A percentile compares a stretch with the other conserved stretches of the same genome.
These are phyloP conservation scores for Pseudozyma sp. DNA, from an alignment of 1,284 basidiomycete species.

Conservation along the genomic window DNA sequence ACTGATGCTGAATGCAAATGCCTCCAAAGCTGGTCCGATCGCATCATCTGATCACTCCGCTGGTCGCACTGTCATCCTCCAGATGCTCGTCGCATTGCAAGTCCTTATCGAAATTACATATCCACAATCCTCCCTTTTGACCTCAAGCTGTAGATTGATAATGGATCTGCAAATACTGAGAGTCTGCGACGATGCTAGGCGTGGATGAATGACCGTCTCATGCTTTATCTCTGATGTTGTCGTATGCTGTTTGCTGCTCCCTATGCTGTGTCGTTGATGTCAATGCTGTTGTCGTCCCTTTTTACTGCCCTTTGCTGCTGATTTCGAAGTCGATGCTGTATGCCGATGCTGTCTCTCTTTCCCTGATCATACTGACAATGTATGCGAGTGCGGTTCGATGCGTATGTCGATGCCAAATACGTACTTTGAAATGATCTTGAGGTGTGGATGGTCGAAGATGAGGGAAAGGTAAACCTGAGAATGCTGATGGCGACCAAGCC, in stretches of 20 bases:
- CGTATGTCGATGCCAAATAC: slow-evolving; percentile 22
- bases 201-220: neutral
- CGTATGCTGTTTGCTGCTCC: neutral
- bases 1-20: too few species aligned
- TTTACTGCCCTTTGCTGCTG: neutral
- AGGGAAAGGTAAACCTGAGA: slow-evolving; percentile 16
- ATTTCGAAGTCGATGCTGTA: neutral
- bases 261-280: neutral
- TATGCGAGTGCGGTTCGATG: slow-evolving; percentile 10
- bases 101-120: too few species aligned
- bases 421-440: slow-evolving; percentile 56
- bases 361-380: neutral
- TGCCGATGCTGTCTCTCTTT: slow-evolving; percentile 9
- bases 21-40: too few species aligned
- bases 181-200: too few species aligned
- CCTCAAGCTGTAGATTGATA: neutral
- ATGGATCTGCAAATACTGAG: neutral
- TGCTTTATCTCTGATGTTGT: neutral
- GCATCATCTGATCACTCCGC: too few species aligned
- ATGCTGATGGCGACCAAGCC: slow-evolving; percentile 21
- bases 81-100: too few species aligned
- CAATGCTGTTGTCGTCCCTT: neutral
- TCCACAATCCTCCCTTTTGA: too few species aligned
- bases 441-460: slow-evolving; percentile 54
- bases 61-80: too few species aligned